Evolutionary conservation across 2,329 filamentous ascomycete genomes (phyloP), one percentile per base, ranked within the genome.

Genomic region (Nemania serpens): DNA sequence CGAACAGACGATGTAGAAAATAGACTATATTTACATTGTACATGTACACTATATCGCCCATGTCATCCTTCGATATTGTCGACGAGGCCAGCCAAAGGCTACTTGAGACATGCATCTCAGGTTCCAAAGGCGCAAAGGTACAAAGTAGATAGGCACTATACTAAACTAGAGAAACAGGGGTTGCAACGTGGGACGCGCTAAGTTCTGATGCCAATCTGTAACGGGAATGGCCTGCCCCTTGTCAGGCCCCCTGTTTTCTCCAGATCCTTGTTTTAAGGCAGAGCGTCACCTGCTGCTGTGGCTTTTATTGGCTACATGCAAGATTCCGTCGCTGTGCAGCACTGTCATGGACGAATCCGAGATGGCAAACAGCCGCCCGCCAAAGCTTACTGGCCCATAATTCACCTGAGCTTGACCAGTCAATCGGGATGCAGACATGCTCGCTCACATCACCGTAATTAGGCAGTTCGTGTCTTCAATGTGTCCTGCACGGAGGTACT

Each of bases 281-380:
- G 36, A 36, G 61, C 66, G 59, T 69, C 70, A 71, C 70, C 55
- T 56, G 39, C 45, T 62, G 50, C 15, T 15, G 29, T 17, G 25
- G 15, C 50, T 62, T 54, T 49, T 51, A 71, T 71, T 72, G 70
- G 70, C 56, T 42, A 22, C 42, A 64, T 63, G 56, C 66, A 55
- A 62, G 47, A 65, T 68, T 43, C 58, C 66, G 46, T 53, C 42
- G 58, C 52, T 55, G 49, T 29, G 25, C 25, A 29, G 25, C 25
- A 7, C 25, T 7, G 25, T 29, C 49, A 59, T 67, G 58, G 67
- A 70, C 70, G 70, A 72, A 73, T 73, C 70, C 69, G 65, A 65
- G 66, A 58, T 60, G 65, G 41, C 59, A 53, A 71, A 55, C 68
- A 72, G 59, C 69, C 70, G 70, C 70, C 70, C 59, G 45, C 25